phyloP scores from a whole-genome alignment of 164 flowering plant genomes.

The Macadamia integrifolia region DNA sequence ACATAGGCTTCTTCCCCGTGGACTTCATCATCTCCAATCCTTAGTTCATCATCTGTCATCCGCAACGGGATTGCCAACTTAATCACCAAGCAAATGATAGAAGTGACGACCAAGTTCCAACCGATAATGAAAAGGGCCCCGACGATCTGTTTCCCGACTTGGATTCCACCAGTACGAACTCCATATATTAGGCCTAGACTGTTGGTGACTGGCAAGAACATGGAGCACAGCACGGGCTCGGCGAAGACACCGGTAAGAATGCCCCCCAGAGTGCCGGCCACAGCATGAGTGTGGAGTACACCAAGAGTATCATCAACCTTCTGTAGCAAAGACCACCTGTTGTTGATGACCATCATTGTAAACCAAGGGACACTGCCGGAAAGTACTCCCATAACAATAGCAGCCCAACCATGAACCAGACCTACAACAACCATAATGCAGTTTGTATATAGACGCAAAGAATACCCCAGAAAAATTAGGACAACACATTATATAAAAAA shows the following conservation, averaged over 20 bases:
- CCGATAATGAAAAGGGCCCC: conserved; percentile 30
- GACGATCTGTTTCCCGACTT: conserved; percentile 27
- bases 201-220: conserved; percentile 33
- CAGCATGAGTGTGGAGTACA: conserved; percentile 8
- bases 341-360: conserved; percentile 55
- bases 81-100: conserved; percentile 25
- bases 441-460: no score
- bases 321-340: conserved; percentile 34
- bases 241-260: conserved; percentile 32
- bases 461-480: no score
- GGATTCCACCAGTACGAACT: conserved; percentile 21
- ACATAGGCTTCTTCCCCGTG: conserved; percentile 32
- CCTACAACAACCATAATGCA: conserved; percentile 17
- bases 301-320: conserved; percentile 52
- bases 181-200: conserved; percentile 32
- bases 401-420: conserved; percentile 26
- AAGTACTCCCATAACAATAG: conserved; percentile 35
- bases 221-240: conserved; percentile 27
- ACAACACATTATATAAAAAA: no score
- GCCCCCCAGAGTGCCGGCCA: conserved; percentile 49
- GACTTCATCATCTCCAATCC: conserved; percentile 38
- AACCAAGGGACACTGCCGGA: conserved; percentile 59
- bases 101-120: conserved; percentile 31
- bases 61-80: conserved; percentile 24
- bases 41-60: conserved; percentile 34